These are phyloP conservation scores for Carpinus fangiana DNA, from an alignment of 306 rosid genomes.

Conservation along the genomic window DNA sequence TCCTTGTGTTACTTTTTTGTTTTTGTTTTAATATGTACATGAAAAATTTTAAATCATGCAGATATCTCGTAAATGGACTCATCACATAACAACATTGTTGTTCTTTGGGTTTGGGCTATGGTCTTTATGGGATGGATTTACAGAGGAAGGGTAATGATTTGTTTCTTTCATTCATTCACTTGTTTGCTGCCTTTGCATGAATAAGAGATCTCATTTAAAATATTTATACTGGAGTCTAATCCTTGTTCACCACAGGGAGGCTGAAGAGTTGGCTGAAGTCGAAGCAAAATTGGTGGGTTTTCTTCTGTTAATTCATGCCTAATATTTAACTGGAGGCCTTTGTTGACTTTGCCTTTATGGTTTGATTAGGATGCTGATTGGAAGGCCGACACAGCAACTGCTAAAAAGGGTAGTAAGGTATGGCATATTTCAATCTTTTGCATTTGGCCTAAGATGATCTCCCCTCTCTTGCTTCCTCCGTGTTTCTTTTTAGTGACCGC, in stretches of 20 bases:
- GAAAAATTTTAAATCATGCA: conserved; percentile 35
- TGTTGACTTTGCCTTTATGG: conserved; percentile 28
- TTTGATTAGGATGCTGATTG: conserved; percentile 56
- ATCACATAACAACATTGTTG: conserved; percentile 78
- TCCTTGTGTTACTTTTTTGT: neutral
- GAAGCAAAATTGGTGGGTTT: conserved; percentile 80
- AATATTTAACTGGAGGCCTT: conserved; percentile 20
- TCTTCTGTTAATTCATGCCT: conserved; percentile 14
- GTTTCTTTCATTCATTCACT: conserved; percentile 6
- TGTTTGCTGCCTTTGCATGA: conserved; percentile 18
- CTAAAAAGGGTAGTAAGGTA: conserved; percentile 68
- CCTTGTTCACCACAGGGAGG: conserved; percentile 56
- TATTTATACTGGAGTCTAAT: conserved; percentile 15
- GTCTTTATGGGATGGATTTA: conserved; percentile 89
- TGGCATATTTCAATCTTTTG: neutral
- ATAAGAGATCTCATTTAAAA: conserved; percentile 3
- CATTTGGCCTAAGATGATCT: conserved; percentile 2
- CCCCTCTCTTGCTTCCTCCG: conserved; percentile 6
- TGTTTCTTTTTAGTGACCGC: neutral
- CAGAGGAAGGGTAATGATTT: conserved; percentile 59
- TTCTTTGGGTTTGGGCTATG: conserved; percentile 86
- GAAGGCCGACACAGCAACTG: conserved; percentile 49
- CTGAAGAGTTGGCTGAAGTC: conserved; percentile 90
- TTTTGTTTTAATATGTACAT: neutral
- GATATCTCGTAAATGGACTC: conserved; percentile 85